A percentile compares a stretch with the other conserved stretches of the same genome.
These are phyloP conservation scores for Globisporangium ultimum DNA, from an alignment of 352 stramenopile genomes.

Conservation along the genomic window DNA sequence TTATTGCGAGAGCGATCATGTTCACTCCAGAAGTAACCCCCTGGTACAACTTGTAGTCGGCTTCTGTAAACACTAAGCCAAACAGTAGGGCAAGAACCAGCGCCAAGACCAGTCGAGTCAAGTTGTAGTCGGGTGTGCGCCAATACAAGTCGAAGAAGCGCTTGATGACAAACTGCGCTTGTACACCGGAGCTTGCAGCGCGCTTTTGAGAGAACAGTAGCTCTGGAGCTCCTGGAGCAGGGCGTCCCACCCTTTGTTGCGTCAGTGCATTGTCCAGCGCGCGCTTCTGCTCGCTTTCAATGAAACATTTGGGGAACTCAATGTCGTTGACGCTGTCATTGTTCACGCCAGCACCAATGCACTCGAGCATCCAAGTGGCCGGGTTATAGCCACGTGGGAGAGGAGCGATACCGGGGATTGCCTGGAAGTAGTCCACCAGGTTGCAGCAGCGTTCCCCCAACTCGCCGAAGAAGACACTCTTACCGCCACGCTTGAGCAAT, in stretches of 20 bases:
- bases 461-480: no score
- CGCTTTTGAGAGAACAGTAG: slow-evolving; percentile 18
- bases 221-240: background rate
- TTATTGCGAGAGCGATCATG: slow-evolving; percentile 59
- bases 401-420: background rate
- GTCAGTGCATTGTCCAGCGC: background rate
- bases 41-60: slow-evolving; percentile 26
- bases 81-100: slow-evolving; percentile 12
- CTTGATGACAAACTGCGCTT: slow-evolving; percentile 20
- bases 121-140: slow-evolving; percentile 64
- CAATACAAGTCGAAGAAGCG: slow-evolving; percentile 26
- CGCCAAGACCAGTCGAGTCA: slow-evolving; percentile 39
- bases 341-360: slow-evolving; percentile 2
- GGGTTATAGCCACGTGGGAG: no score
- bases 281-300: slow-evolving; percentile 18
- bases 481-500: slow-evolving; percentile 41
- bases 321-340: slow-evolving; percentile 12
- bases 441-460: no score
- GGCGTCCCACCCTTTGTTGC: background rate
- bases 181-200: slow-evolving; percentile 4
- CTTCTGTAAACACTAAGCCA: slow-evolving; percentile 24
- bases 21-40: slow-evolving; percentile 38
- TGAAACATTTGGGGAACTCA: slow-evolving; percentile 43
- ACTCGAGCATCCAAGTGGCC: no score
- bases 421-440: background rate